Base-by-base conservation (phyloP, 306 rosid genomes). In the Cucurbita moschata region DNA sequence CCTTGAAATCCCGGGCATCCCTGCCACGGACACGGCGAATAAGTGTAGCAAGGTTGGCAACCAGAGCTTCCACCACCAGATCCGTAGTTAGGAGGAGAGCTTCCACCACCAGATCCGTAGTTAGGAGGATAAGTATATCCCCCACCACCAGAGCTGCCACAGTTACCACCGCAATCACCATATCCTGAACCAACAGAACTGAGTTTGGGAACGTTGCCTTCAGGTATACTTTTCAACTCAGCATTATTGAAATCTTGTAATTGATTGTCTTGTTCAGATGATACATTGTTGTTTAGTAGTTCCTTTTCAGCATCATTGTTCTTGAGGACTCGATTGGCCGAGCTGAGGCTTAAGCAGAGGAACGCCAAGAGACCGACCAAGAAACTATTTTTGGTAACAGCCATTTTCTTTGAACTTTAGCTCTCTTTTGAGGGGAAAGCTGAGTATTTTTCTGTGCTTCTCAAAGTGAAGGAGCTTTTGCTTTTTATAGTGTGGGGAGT, bases 271-370 rank as follows among this genome's bases (percentile, higher is more conserved):
- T 73, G 40, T 10, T 21, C 57, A 13, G 43, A 49, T 15, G 73
- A 0, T 8, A 30, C 19, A 69, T 9, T 5, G 13, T 49, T 13
- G 15, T 7, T 16, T 23, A 8, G 3, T 15, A 18, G 5, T 39
- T 54, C 39, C 6, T 39, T 53, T 35, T 16, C 64, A 40, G 51
- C 51, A 51, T 54, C 18, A 10, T 26, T 47, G 55, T 43, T 64
- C 65, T 54, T 73, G 19, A 73, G 77, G 14, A 73, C 40, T 57
- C 67, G 51, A 23, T 55, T 12, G 19, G 77, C 77, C 14, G 67
- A 73, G 72, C 14, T 50, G n/a, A 18, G 43, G 76, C 80, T 79
- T 77, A 75, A 67, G 83, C 86, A 79, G 78, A 50, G 37, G 53
- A 53, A 79, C 44, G 74, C 76, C 35, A 75, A 74, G 81, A 85